Evolutionary conservation across 345 rosid genomes (phyloP).

Genomic region (Orychophragmus violaceus): DNA sequence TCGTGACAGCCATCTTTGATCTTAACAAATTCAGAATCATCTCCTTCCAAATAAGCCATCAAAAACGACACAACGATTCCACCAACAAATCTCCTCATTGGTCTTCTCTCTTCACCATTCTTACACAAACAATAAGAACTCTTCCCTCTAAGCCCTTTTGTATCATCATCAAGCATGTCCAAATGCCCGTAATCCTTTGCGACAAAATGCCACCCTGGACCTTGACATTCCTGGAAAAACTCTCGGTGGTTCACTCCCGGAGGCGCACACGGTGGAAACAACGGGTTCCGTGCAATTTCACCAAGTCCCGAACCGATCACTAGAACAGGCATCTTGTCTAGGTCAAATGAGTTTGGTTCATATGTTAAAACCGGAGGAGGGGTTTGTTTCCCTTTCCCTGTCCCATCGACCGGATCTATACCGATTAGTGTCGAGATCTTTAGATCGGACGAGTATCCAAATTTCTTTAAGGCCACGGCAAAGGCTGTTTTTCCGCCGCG

Average conservation of each 20-base stretch:
- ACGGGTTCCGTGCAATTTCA: conserved; percentile 37
- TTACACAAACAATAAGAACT: conserved; percentile 57
- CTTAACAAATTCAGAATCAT: conserved; percentile 40
- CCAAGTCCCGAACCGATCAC: conserved; percentile 81
- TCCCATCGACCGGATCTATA: conserved; percentile 83
- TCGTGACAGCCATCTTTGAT: conserved; percentile 43
- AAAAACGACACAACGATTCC: conserved; percentile 62
- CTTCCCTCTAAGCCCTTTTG: conserved; percentile 56
- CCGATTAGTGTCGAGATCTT: conserved; percentile 65
- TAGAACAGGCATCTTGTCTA: conserved; percentile 46
- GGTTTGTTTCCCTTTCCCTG: conserved; percentile 58
- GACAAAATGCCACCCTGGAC: conserved; percentile 67
- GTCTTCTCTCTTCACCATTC: conserved; percentile 64
- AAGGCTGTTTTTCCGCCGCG: conserved; percentile 88
- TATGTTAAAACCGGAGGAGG: conserved; percentile 71
- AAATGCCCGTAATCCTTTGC: conserved; percentile 72
- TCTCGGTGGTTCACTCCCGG: conserved; percentile 65
- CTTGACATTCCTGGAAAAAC: conserved; percentile 56
- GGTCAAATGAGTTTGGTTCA: conserved; percentile 56
- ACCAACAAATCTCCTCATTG: conserved; percentile 76
- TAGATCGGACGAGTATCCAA: conserved; percentile 25
- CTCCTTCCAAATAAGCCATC: conserved; percentile 54
- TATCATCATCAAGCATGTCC: conserved; percentile 79
- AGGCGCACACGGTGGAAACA: conserved; percentile 78
- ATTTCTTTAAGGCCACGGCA: conserved; percentile 49